These are phyloP conservation scores for Pseudogymnoascus sp. DNA, from an alignment of 2,329 filamentous ascomycete species.

Conservation along the genomic window DNA sequence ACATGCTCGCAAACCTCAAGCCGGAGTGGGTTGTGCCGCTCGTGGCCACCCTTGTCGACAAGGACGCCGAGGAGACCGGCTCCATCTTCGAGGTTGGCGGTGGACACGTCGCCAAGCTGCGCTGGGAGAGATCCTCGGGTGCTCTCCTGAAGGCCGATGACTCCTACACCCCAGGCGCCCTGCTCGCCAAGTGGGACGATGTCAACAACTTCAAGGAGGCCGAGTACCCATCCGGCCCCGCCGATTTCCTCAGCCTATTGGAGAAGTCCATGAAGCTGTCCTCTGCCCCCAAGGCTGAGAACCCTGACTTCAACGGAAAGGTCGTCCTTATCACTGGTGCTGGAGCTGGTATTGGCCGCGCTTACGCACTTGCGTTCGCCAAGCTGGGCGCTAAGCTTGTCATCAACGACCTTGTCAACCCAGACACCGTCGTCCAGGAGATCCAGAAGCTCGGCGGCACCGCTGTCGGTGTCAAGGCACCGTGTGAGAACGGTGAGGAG, in stretches of 20 bases:
- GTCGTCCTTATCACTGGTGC: constrained; percentile 83
- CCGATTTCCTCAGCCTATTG: constrained; percentile 79
- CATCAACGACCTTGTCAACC: constrained; percentile 92
- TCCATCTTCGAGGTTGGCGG: constrained; percentile 90
- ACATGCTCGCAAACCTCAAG: constrained; percentile 66
- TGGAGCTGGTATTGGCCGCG: constrained; percentile 83
- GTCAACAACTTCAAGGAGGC: constrained; percentile 79
- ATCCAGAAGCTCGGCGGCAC: constrained; percentile 85
- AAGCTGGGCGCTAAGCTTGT: constrained; percentile 79
- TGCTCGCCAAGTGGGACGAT: constrained; percentile 83
- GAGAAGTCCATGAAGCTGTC: constrained; percentile 75
- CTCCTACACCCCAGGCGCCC: constrained; percentile 76
- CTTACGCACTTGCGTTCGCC: constrained; percentile 81
- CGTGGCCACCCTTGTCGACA: constrained; percentile 80
- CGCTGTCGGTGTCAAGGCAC: constrained; percentile 87
- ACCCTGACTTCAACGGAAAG: constrained; percentile 73
- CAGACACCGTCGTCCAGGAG: constrained; percentile 82
- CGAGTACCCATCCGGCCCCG: constrained; percentile 74
- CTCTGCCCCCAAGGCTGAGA: constrained; percentile 62
- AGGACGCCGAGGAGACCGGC: constrained; percentile 74
- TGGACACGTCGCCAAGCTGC: constrained; percentile 83
- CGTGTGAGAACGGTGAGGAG: constrained; percentile 81
- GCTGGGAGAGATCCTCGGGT: constrained; percentile 90
- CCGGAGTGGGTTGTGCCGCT: constrained; percentile 94
- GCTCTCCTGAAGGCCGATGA: constrained; percentile 83